phyloP scores from a whole-genome alignment of 2,329 filamentous ascomycete genomes.

The Diaporthe amygdali region DNA sequence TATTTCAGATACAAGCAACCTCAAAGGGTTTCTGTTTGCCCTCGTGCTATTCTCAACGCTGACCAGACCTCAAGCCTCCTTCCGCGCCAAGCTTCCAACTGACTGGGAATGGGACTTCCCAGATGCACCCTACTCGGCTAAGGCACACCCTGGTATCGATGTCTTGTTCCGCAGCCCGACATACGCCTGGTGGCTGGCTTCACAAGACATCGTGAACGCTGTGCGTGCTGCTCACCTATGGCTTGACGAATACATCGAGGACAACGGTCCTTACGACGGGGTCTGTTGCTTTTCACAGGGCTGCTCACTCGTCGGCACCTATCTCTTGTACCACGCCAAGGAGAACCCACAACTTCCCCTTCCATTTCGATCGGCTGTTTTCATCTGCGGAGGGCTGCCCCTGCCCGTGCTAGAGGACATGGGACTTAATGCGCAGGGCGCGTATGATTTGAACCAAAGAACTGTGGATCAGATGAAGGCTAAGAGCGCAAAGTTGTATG shows the following conservation, averaged over 20 bases:
- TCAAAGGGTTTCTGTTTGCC: not conserved
- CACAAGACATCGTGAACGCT: slow-evolving; percentile 30
- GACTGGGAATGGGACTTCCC: slow-evolving; percentile 40
- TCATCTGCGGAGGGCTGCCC: slow-evolving; percentile 45
- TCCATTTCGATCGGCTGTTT: slow-evolving; percentile 45
- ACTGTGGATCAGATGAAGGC: slow-evolving; percentile 33
- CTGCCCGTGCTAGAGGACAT: slow-evolving; percentile 41
- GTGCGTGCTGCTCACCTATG: slow-evolving; percentile 41
- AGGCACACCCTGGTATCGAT: slow-evolving; percentile 40
- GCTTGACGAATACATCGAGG: slow-evolving; percentile 39
- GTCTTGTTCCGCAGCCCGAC: slow-evolving; percentile 35
- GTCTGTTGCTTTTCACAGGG: slow-evolving; percentile 45
- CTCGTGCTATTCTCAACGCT: not conserved
- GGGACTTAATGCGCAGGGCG: slow-evolving; percentile 37
- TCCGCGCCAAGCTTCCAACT: slow-evolving; percentile 38
- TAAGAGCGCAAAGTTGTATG: slow-evolving; percentile 33
- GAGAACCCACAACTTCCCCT: slow-evolving; percentile 35
- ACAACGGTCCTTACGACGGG: slow-evolving; percentile 41
- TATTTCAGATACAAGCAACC: not conserved
- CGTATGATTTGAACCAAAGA: slow-evolving; percentile 35
- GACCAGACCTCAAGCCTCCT: slow-evolving; percentile 32
- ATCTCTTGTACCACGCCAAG: slow-evolving; percentile 43
- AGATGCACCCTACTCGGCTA: slow-evolving; percentile 37
- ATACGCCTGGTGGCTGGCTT: slow-evolving; percentile 36
- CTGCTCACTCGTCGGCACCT: slow-evolving; percentile 43